Evolutionary conservation across 176 grass and related monocot species (phyloP), one percentile per base, ranked within the genome.

Genomic region (Olyra latifolia): DNA sequence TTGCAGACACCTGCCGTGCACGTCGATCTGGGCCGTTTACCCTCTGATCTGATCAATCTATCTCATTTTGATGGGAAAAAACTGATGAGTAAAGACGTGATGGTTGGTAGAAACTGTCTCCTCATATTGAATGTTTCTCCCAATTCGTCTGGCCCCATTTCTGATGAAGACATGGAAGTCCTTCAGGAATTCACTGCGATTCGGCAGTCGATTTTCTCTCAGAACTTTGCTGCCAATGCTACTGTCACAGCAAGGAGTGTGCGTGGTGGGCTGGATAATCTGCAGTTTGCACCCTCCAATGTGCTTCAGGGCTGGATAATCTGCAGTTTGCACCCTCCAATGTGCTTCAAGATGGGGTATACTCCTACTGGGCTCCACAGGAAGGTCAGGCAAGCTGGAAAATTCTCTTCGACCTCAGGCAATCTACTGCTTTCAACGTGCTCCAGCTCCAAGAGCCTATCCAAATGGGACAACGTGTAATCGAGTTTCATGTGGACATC

Each of bases 31-130:
- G 32, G 32, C 32, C 32, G 32, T 35, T 35, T 4, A 35, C 32
- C 32, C 32, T 4, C 5, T 35, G 32, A 35, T 35, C 32, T 35
- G 1, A 35, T 35, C 32, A 35, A 3, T 35, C 32, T 35, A 35
- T 35, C n/a, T n/a, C n/a, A n/a, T n/a, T n/a, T n/a, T n/a, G n/a
- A n/a, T n/a, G n/a, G n/a, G n/a, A n/a, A n/a, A n/a, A n/a, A n/a
- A n/a, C n/a, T n/a, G n/a, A n/a, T n/a, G n/a, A n/a, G n/a, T n/a
- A n/a, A n/a, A n/a, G n/a, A n/a, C n/a, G n/a, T n/a, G n/a, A n/a
- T n/a, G n/a, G 92, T 98, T 62, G 95, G 95, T 64, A 85, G 95
- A 75, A 98, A 98, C 66, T 98, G 95, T 79, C 90, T 95, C 38
- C 85, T 98, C 80, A 91, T 95, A 71, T 32, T 98, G 77, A 98